Evolutionary conservation across 345 rosid genomes (phyloP), one percentile per base, ranked within the genome.

Genomic region (Linum trigynum): DNA sequence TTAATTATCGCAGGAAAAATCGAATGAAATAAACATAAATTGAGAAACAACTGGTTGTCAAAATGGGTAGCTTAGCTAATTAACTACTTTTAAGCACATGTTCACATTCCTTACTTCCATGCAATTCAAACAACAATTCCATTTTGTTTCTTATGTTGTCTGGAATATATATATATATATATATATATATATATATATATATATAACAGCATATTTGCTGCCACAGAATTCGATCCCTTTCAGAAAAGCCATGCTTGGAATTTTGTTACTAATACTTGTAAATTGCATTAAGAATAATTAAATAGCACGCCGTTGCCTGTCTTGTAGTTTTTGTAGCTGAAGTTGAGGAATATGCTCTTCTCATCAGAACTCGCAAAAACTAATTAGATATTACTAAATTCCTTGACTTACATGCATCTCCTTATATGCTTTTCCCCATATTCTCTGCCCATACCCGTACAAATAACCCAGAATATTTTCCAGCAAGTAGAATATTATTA

Each of bases 291-390:
- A 43, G 10, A 43, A 43, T 4, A 43, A 11, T 16, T 74, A 64
- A 58, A 48, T 16, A 50, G 56, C 6, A 43, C 50, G 0, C 55
- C 36, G 59, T 67, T 36, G 4, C 65, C 68, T 85, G 95, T 88
- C 89, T 39, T 80, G 63, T 88, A 84, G 86, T 74, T 60, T 62
- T 80, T 87, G 89, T 76, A 73, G 77, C 75, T 77, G 71, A 77
- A 78, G 85, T 70, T 71, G 63, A 62, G 81, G 87, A 87, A 84
- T 83, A 43, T 43, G 3, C 10, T 43, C 9, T 23, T 84, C 73
- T 83, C 81, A 76, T 73, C 81, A 75, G 74, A 78, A 71, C 76
- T 78, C 79, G 69, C 74, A 71, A 7, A 39, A n/a, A 51, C 3
- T 56, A 7, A 36, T 17, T 55, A 61, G 11, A 61, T 59, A 74